These are phyloP conservation scores for Acanthamoeba royreba DNA, from an alignment of 208 protist genomes.

Conservation along the genomic window DNA sequence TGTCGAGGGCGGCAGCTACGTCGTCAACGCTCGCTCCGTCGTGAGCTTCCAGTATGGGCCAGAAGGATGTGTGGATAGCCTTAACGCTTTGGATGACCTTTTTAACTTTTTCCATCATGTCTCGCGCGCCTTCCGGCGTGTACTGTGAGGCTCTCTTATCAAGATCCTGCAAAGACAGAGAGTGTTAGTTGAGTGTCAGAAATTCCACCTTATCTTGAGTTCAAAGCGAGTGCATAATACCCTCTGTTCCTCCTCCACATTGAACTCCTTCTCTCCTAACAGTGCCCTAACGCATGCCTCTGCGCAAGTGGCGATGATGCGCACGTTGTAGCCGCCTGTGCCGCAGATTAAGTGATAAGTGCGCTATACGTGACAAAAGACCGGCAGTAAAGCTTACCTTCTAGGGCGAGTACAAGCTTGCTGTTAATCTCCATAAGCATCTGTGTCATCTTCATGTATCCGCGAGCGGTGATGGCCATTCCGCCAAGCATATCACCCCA, in stretches of 20 bases:
- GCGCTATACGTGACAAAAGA: neutral
- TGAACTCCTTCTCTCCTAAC: constrained; percentile 18
- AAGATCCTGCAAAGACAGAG: neutral
- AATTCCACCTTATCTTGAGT: neutral
- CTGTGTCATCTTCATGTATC: neutral
- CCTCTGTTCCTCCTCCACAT: constrained; percentile 1
- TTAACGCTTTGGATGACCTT: neutral
- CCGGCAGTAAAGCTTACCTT: neutral
- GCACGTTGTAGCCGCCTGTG: neutral
- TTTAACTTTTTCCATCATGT: neutral
- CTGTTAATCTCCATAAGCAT: constrained; percentile 9
- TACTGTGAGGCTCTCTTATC: neutral
- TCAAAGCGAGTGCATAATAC: too few relatives aligned
- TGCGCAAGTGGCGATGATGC: neutral
- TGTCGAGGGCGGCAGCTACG: neutral
- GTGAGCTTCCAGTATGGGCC: neutral
- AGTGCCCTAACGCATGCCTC: neutral
- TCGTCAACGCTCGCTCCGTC: neutral
- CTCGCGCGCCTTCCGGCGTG: neutral
- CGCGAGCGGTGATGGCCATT: constrained; percentile 10
- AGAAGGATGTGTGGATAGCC: neutral
- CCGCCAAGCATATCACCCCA: neutral
- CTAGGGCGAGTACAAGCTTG: neutral
- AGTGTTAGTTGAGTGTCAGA: neutral
- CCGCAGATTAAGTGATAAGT: neutral